Evolutionary conservation across 257 asterid genomes (phyloP), one percentile per base, ranked within the genome.

Genomic region (Vinca minor): DNA sequence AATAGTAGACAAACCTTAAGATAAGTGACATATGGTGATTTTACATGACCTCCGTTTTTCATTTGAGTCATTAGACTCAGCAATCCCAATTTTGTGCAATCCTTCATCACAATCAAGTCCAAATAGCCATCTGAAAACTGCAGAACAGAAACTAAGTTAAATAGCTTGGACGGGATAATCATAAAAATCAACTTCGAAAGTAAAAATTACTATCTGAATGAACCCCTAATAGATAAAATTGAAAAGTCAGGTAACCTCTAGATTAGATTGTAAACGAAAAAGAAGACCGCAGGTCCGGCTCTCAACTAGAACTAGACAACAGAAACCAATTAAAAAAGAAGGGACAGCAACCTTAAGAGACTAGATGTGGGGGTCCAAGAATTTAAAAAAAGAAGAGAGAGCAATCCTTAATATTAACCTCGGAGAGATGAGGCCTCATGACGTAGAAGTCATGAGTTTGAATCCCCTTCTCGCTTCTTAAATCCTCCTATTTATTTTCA

Each of bases 81-180:
- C 83, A 93, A 78, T 21, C 89, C 63, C 34, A 87, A 69, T 65
- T 74, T 87, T 48, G 95, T 78, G 69, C 89, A 73, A 62, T 93
- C 92, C 80, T 77, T 85, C 49, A 87, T 84, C 95, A 93, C 65
- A 66, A 93, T 76, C 78, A 93, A 78, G 85, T 89, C 99, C 84
- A 87, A 71, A 78, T 81, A 89, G 61, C 99, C 99, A 77, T 93
- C 99, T 18, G 99, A 87, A 82, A 93, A 93, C 99, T 93, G 88
- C 72, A 77, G 47, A 72, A 25, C 50, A 63, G 38, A 31, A 34
- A 13, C 47, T 12, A 42, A 42, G 47, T 42, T 42, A 12, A 42
- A 2, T 42, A 42, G 47, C 12, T 47, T 18, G 53, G 3, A 47
- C 1, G 26, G 54, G 54, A 48, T n/a, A 20, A 20, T 48, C 18